phyloP scores from a whole-genome alignment of 257 asterid genomes.

The Solanum chiquidenum region DNA sequence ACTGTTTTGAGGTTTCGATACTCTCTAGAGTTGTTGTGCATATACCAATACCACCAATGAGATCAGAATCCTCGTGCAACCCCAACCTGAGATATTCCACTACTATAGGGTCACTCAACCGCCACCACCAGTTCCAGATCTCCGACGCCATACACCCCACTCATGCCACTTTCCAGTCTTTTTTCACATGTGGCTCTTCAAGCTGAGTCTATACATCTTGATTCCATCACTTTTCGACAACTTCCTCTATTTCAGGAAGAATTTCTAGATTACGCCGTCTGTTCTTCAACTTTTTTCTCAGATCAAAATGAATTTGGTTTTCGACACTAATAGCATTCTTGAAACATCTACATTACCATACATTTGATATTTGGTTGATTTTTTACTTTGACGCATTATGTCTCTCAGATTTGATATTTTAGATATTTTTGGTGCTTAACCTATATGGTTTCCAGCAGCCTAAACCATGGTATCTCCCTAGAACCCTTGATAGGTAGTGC shows the following conservation, averaged over 20 bases:
- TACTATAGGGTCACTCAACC: background rate
- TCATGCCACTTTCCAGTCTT: background rate
- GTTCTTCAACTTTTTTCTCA: background rate
- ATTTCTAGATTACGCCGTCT: background rate
- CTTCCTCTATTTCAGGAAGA: background rate
- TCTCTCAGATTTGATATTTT: background rate
- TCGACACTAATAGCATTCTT: background rate
- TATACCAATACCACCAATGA: background rate
- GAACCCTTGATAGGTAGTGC: background rate
- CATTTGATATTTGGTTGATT: background rate
- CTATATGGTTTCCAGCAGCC: background rate
- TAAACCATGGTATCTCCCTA: background rate
- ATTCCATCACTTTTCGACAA: background rate
- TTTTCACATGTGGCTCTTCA: background rate
- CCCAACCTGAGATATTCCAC: background rate
- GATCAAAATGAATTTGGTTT: background rate
- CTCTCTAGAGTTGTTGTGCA: background rate
- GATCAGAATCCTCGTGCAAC: background rate
- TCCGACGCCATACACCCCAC: background rate
- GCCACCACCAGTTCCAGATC: background rate
- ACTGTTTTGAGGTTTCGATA: background rate
- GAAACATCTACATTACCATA: background rate
- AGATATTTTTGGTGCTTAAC: background rate
- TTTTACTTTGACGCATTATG: background rate
- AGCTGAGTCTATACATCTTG: background rate